Evolutionary conservation across 225 moss, liverwort and hornwort species (phyloP).

Genomic region (Thuidium tamariscinum): DNA sequence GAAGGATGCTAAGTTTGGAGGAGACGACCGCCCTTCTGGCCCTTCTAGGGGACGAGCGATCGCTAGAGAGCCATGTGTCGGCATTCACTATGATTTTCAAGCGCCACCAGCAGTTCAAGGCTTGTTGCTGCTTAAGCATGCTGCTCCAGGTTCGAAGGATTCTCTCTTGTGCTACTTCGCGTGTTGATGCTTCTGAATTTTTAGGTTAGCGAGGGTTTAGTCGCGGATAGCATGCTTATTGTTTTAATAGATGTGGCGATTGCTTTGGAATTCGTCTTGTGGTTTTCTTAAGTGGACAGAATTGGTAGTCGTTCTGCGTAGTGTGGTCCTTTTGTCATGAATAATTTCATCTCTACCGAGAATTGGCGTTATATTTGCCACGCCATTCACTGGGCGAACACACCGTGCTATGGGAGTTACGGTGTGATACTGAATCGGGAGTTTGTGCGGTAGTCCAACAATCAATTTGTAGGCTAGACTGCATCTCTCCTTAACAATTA

Average conservation of each 20-base stretch:
- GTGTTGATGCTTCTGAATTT: not conserved
- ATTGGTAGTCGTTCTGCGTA: not conserved
- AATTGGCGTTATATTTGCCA: not conserved
- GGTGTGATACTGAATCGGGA: not conserved
- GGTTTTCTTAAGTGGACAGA: not conserved
- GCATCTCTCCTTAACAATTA: not conserved
- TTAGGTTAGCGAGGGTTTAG: not conserved
- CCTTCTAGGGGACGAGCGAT: conserved; percentile 66
- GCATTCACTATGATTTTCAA: conserved; percentile 69
- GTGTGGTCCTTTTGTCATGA: not conserved
- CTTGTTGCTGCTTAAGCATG: conserved; percentile 70
- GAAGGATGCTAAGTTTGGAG: conserved; percentile 44
- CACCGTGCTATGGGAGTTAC: not conserved
- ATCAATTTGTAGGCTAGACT: not conserved
- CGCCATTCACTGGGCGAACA: not conserved
- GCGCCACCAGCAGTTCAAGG: conserved; percentile 69
- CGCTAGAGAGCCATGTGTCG: conserved; percentile 65
- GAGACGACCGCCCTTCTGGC: conserved; percentile 79
- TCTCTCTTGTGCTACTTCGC: not conserved
- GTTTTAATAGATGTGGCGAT: not conserved
- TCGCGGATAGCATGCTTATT: not conserved
- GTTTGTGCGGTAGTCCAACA: not conserved
- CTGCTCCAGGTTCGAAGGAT: conserved; percentile 51
- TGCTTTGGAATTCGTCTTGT: not conserved
- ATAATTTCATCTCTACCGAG: not conserved